These are phyloP conservation scores for Backusella australiensis DNA, from an alignment of 192 early-diverging fungal genomes.

Conservation along the genomic window DNA sequence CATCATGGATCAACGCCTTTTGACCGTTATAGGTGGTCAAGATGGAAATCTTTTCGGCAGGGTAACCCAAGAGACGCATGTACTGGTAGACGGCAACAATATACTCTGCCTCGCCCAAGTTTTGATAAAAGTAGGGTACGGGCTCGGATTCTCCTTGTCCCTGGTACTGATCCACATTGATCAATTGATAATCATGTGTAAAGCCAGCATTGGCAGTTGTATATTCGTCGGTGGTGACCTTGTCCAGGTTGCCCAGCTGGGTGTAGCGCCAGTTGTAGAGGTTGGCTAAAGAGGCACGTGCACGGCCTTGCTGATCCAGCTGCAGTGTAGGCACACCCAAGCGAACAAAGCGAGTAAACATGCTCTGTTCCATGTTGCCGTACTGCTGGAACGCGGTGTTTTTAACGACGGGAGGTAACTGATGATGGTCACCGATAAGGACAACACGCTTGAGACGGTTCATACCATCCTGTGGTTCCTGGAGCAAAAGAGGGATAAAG, in stretches of 20 bases:
- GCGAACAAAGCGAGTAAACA: conserved; percentile 90
- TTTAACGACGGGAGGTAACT: conserved; percentile 95
- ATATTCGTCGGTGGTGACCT: conserved; percentile 52
- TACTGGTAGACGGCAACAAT: conserved; percentile 94
- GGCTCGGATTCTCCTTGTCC: conserved; percentile 87
- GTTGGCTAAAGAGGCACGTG: conserved; percentile 73
- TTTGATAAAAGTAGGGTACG: conserved; percentile 87
- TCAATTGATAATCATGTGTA: conserved; percentile 79
- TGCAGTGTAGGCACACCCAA: conserved; percentile 91
- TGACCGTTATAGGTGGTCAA: conserved; percentile 99
- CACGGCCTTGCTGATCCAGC: conserved; percentile 87
- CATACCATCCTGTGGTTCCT: conserved; percentile 62
- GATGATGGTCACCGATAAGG: conserved; percentile 97
- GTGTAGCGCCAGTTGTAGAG: conserved; percentile 89
- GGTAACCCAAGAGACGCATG: conserved; percentile 94
- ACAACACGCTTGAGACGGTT: conserved; percentile 84
- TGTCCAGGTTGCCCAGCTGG: conserved; percentile 65
- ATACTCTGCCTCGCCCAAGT: conserved; percentile 97
- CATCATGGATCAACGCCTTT: conserved; percentile 87
- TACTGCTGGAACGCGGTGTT: conserved; percentile 80
- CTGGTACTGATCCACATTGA: conserved; percentile 79
- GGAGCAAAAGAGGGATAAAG: conserved; percentile 88
- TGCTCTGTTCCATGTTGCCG: conserved; percentile 91
- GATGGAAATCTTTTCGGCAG: conserved; percentile 85
- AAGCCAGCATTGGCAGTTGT: conserved; percentile 82